These are phyloP conservation scores for Fusarium chaquense DNA, from an alignment of 2,329 filamentous ascomycete genomes.

Conservation along the genomic window DNA sequence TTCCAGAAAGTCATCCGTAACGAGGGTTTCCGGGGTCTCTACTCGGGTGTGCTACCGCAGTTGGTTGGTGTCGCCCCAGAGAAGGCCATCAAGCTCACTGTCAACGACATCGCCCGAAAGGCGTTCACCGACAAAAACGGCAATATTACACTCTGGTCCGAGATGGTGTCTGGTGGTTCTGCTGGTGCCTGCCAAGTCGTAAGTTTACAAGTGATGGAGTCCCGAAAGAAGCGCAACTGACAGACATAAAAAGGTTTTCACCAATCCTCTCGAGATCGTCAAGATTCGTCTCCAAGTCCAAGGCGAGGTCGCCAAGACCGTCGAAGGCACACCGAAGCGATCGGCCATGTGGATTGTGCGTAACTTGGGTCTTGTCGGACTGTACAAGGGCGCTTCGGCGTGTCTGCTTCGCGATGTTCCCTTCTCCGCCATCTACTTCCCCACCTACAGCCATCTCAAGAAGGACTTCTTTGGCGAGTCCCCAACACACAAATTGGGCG, in stretches of 20 bases:
- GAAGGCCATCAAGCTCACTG: slow-evolving; percentile 98
- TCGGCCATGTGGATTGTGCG: slow-evolving; percentile 98
- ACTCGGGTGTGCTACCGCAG: slow-evolving; percentile 95
- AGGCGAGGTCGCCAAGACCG: slow-evolving; percentile 91
- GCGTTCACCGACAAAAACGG: slow-evolving; percentile 81
- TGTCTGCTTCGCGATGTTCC: slow-evolving; percentile 96
- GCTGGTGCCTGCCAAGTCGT: slow-evolving; percentile 97
- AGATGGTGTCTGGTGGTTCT: slow-evolving; percentile 87
- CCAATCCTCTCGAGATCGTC: slow-evolving; percentile 98
- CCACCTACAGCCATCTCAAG: slow-evolving; percentile 95
- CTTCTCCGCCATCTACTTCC: slow-evolving; percentile 99
- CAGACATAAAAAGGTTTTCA: slow-evolving; percentile 77
- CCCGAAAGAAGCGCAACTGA: slow-evolving; percentile 6
- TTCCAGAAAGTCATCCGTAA: slow-evolving; percentile 93
- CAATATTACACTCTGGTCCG: slow-evolving; percentile 75
- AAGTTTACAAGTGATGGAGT: slow-evolving; percentile 54
- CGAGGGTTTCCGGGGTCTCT: slow-evolving; percentile 89
- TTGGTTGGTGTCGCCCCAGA: slow-evolving; percentile 98
- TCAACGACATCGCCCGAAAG: slow-evolving; percentile 91
- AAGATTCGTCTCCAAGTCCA: slow-evolving; percentile 99
- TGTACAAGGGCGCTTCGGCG: slow-evolving; percentile 97
- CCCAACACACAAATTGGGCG: slow-evolving; percentile 85
- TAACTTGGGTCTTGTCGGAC: slow-evolving; percentile 90
- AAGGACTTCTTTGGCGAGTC: slow-evolving; percentile 93
- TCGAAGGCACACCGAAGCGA: slow-evolving; percentile 84